Base-by-base conservation (phyloP, 192 early-diverging fungal species). In the Linnemannia hyalina region DNA sequence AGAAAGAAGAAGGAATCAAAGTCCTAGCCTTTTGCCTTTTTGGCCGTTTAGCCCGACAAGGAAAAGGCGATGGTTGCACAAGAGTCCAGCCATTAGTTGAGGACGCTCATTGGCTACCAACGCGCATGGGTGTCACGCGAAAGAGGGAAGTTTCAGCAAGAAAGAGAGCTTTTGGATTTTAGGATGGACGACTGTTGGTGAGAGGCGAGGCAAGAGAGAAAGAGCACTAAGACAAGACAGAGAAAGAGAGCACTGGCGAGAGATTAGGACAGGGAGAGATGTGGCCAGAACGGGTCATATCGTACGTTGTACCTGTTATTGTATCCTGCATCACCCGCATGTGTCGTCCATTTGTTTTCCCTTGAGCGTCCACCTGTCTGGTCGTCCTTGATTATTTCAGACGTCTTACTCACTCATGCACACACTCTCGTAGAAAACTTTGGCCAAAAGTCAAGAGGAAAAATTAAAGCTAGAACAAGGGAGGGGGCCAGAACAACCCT, bases 21-120 rank as follows among this genome's bases (percentile, higher is more conserved):
- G 60, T 29, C 60, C 60, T 65, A 26, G 60, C 60, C 60, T 32
- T 65, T 65, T 32, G 60, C 60, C 29, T 8, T 65, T 71, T 42
- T 71, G n/a, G 41, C 35, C 70, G 41, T 38, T 42, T 42, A 0
- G 35, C 70, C 35, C 38, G 23, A 71, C 22, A 22, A 71, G 38
- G 8, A 41, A 20, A 41, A 10, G 9, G 23, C 5, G 20, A 38
- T 41, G 38, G 70, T 41, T 23, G 70, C 70, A 41, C 70, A 42
- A 71, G 35, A 71, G 38, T 71, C 70, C 70, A 42, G 38, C 70
- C 41, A 71, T 71, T 20, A 0, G 9, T 11, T 26, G 11, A 32
- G 26, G 60, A 65, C 60, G 26, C 29, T 65, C 60, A 65, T 65
- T 65, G 60, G 60, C 60, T 65, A 65, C 60, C 60, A 65, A 65